Evolutionary conservation across 257 asterid species (phyloP).

Genomic region (Catharanthus roseus): DNA sequence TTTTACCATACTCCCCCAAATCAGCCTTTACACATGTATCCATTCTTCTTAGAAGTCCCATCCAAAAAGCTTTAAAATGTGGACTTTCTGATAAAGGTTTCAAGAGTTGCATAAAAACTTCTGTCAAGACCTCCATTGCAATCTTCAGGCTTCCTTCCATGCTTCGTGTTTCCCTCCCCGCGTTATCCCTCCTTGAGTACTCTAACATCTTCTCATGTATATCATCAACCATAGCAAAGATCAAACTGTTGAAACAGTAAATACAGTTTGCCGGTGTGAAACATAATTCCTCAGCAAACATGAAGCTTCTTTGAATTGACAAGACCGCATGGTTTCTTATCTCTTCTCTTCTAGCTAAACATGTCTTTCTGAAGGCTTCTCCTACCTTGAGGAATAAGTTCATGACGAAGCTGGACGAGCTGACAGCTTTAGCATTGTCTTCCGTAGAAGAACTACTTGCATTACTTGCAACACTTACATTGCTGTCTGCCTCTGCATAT

Average conservation of each 20-base stretch:
- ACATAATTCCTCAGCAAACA: slow-evolving; percentile 62
- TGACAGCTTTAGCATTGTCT: slow-evolving; percentile 43
- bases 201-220: slow-evolving; percentile 86
- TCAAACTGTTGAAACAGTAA: slow-evolving; percentile 57
- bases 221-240: slow-evolving; percentile 86
- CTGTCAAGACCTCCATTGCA: slow-evolving; percentile 67
- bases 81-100: slow-evolving; percentile 69
- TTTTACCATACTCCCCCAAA: slow-evolving; percentile 67
- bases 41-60: slow-evolving; percentile 75
- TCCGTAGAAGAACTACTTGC: slow-evolving; percentile 41
- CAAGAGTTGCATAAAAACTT: slow-evolving; percentile 56
- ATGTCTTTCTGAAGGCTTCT: slow-evolving; percentile 72
- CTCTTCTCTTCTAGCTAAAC: slow-evolving; percentile 87
- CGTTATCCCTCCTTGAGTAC: slow-evolving; percentile 72
- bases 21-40: slow-evolving; percentile 86
- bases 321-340: slow-evolving; percentile 73
- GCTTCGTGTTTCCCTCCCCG: slow-evolving; percentile 79
- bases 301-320: slow-evolving; percentile 65
- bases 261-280: slow-evolving; percentile 65
- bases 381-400: slow-evolving; percentile 69
- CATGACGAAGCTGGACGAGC: slow-evolving; percentile 37
- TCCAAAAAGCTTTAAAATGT: slow-evolving; percentile 71
- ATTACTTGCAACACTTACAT: slow-evolving; percentile 32
- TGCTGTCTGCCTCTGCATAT: slow-evolving; percentile 69
- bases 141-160: slow-evolving; percentile 85